Base-by-base conservation (phyloP, 805 yeast species). In the Sungouiozyma ichnusensis region DNA sequence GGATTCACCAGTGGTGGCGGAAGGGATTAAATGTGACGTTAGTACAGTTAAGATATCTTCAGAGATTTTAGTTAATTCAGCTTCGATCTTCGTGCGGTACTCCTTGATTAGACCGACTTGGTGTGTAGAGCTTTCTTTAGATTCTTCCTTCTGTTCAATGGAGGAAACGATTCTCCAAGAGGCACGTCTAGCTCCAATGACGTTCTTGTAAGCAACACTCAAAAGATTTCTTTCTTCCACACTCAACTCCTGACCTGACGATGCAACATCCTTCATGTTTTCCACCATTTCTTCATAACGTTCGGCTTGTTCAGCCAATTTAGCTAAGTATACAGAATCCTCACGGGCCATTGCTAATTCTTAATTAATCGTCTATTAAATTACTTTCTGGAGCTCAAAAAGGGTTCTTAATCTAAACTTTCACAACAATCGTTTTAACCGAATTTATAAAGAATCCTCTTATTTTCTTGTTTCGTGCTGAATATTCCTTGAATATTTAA, bases 201-300 rank as follows among this genome's bases (percentile, higher is more conserved):
- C 97, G 63, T 90, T 90, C 72, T 90, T 90, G 76, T 90, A 90
- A 48, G 98, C 98, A 57, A 92, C 97, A 29, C 96, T 86, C 58
- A 90, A 77, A 55, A 90, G 75, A 71, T 92, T 92, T 69, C 98
- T 88, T 73, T 92, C 98, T 72, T 92, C 98, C 53, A 92, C 95
- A 40, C 94, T 82, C 55, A 92, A 73, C 67, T 90, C 97, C 69
- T 85, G 88, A 49, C 95, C 96, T 36, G 94, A 78, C 35, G 94
- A 82, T 56, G 97, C 97, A 60, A 92, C 97, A 42, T 85, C 82
- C 69, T 90, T 88, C 97, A 90, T 90, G 74, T 85, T 86, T 68
- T 86, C 95, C 58, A 90, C 97, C 97, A 85, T 87, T 73, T 90
- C 97, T 73, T 92, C 97, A 67, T 88, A 92, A 72, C 97, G 94